These are phyloP conservation scores for Teunomyces kruisii DNA, from an alignment of 805 yeast genomes.

Conservation along the genomic window DNA sequence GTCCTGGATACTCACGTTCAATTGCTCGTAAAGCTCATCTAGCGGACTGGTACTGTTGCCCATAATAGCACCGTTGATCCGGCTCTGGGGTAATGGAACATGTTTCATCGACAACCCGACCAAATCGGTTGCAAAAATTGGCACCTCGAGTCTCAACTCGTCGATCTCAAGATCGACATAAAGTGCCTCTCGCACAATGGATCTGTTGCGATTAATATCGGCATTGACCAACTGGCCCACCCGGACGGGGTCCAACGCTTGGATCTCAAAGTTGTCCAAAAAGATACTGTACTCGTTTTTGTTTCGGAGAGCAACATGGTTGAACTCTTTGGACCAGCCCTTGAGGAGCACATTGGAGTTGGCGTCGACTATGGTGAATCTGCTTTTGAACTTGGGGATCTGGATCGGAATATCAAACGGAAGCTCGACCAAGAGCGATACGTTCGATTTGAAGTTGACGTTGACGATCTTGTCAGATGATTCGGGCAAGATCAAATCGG, in stretches of 20 bases:
- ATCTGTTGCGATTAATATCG: constrained; percentile 6
- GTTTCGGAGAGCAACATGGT: constrained; percentile 3
- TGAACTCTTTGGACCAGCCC: constrained; percentile 11
- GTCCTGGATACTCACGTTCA: background rate
- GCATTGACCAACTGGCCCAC: constrained; percentile 16
- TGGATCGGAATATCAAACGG: constrained; percentile 4
- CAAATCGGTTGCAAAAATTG: constrained; percentile 10
- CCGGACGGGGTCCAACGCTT: constrained; percentile 9
- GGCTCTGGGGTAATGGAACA: background rate
- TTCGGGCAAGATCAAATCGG: background rate
- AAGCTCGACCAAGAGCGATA: constrained; percentile 3
- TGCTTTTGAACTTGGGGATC: constrained; percentile 8
- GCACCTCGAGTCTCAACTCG: constrained; percentile 10
- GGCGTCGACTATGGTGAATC: constrained; percentile 7
- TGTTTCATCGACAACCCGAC: constrained; percentile 1
- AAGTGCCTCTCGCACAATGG: background rate
- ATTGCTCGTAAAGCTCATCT: background rate
- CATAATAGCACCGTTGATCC: background rate
- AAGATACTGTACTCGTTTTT: constrained; percentile 5
- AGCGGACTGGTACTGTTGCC: background rate
- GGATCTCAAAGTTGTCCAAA: constrained; percentile 10
- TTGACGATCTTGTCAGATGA: background rate
- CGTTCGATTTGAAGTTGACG: constrained; percentile 6
- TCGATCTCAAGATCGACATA: constrained; percentile 13
- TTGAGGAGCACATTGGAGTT: constrained; percentile 4